These are phyloP conservation scores for Agrocybe praecox DNA, from an alignment of 768 basidiomycete species.

Conservation along the genomic window DNA sequence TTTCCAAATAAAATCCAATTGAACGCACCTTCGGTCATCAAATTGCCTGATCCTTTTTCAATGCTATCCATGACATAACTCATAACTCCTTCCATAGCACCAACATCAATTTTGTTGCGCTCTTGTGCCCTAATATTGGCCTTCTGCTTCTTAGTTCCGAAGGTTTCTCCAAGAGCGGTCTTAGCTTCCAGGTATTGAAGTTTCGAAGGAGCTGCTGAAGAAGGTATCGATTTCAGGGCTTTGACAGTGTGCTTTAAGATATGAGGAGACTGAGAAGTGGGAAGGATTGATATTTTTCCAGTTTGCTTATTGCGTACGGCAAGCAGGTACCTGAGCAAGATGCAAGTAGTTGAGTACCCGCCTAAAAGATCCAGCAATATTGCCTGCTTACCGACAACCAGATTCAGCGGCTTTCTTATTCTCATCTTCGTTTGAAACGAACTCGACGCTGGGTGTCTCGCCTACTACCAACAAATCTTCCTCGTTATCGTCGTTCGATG, in stretches of 20 bases:
- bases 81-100: conserved; percentile 84
- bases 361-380: conserved; percentile 7
- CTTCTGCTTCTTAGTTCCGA: conserved; percentile 95
- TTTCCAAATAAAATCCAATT: neutral
- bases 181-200: conserved; percentile 63
- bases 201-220: conserved; percentile 50
- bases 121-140: conserved; percentile 82
- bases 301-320: conserved; percentile 82
- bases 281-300: conserved; percentile 67
- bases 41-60: conserved; percentile 64
- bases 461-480: conserved; percentile 65
- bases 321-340: conserved; percentile 72
- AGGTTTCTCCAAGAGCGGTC: conserved; percentile 85
- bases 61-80: conserved; percentile 85
- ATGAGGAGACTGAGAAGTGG: conserved; percentile 64
- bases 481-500: conserved; percentile 25
- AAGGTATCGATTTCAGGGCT: conserved; percentile 68
- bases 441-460: conserved; percentile 85
- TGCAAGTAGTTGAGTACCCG: neutral
- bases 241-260: conserved; percentile 82
- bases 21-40: conserved; percentile 69
- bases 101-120: conserved; percentile 87
- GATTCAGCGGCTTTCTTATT: conserved; percentile 46
- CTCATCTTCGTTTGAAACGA: conserved; percentile 66
- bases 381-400: conserved; percentile 64